A percentile compares a stretch with the other conserved stretches of the same genome.
Conservation (phyloP, 116 monocot genomes). For the Posidonia oceanica region DNA sequence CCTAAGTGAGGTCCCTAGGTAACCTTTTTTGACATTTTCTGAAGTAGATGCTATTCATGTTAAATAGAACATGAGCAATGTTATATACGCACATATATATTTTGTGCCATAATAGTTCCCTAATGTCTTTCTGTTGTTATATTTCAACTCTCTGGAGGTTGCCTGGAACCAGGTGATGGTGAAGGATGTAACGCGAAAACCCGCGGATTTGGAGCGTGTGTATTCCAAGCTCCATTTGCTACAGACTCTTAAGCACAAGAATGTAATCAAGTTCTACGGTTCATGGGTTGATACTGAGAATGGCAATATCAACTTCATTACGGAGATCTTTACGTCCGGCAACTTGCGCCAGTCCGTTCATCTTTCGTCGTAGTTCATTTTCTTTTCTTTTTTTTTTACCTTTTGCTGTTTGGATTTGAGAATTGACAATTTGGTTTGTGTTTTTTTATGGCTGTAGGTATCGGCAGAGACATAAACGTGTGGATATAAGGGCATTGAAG, state of each 20-base stretch:
- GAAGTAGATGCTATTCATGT: neutral
- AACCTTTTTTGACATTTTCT: too few species aligned
- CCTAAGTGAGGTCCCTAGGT: too few species aligned
- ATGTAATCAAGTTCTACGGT: constrained; percentile 63
- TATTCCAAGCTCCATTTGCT: constrained; percentile 71
- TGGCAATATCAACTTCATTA: constrained; percentile 60
- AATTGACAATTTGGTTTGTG: neutral
- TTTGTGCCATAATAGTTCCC: neutral
- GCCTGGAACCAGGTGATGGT: constrained; percentile 89
- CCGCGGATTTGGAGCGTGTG: constrained; percentile 38
- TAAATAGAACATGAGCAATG: neutral
- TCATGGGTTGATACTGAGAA: constrained; percentile 45
- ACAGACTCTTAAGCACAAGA: constrained; percentile 68
- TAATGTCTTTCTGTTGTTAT: neutral
- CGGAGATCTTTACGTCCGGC: constrained; percentile 71
- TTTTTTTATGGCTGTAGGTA: constrained; percentile 25
- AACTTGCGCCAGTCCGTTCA: constrained; percentile 42
- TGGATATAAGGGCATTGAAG: constrained; percentile 63
- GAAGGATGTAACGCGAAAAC: constrained; percentile 28
- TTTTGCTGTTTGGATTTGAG: neutral
- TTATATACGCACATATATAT: neutral
- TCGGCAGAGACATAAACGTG: constrained; percentile 59
- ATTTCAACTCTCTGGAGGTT: constrained; percentile 29
- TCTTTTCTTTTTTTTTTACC: neutral
- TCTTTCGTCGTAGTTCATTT: neutral